These are phyloP conservation scores for Seiridium cupressi DNA, from an alignment of 2,329 filamentous ascomycete genomes.

Conservation along the genomic window DNA sequence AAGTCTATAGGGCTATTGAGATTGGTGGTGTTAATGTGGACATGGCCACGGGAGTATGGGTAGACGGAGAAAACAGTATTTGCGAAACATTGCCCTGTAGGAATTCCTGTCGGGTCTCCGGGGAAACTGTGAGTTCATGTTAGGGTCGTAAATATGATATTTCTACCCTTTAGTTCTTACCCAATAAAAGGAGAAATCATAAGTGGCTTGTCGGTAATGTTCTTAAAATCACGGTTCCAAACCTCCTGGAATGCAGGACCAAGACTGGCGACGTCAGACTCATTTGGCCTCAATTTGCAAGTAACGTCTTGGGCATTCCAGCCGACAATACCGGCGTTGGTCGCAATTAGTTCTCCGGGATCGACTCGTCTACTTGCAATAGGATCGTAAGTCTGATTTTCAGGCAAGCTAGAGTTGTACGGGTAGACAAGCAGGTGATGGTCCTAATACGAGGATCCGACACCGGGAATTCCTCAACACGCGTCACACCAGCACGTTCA, in stretches of 20 bases:
- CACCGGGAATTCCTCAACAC: conserved; percentile 40
- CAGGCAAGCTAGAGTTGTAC: conserved; percentile 31
- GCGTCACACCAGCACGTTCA: conserved; percentile 25
- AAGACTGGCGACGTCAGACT: conserved; percentile 16
- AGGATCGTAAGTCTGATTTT: conserved; percentile 16
- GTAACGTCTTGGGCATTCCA: conserved; percentile 20
- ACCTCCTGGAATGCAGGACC: conserved; percentile 19
- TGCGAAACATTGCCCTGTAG: conserved; percentile 43
- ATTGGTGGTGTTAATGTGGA: conserved; percentile 49
- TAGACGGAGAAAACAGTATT: conserved; percentile 53
- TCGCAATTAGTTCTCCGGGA: conserved; percentile 12
- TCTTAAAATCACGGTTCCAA: conserved; percentile 20
- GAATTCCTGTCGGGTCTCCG: background rate
- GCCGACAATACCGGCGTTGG: conserved; percentile 14
- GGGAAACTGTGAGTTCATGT: background rate
- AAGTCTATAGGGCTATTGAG: conserved; percentile 47
- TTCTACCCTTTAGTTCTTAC: background rate
- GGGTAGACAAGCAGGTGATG: conserved; percentile 47
- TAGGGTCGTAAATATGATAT: background rate
- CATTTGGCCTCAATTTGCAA: conserved; percentile 20
- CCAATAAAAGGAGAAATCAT: conserved; percentile 8
- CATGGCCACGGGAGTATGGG: conserved; percentile 54
- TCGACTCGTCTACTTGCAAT: conserved; percentile 8
- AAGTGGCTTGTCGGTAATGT: conserved; percentile 17
- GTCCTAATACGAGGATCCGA: conserved; percentile 47